Base-by-base conservation (phyloP, 768 basidiomycete genomes). In the Serendipita indica region DNA sequence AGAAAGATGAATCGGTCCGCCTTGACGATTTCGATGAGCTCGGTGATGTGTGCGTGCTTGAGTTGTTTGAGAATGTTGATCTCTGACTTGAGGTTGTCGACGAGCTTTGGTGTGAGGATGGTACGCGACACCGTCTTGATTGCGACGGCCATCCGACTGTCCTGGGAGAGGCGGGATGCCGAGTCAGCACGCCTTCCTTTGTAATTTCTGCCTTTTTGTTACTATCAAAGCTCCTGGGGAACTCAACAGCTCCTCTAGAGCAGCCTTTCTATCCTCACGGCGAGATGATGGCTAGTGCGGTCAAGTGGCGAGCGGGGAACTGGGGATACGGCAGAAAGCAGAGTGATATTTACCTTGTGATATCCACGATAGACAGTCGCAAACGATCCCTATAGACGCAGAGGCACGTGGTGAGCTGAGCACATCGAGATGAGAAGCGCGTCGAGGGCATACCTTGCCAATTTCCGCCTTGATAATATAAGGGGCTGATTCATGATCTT, bases 31-130 rank as follows among this genome's bases (percentile, higher is more conserved):
- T 97, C 91, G 57, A 92, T 81, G 27, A 99, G 75, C 63, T 82
- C 83, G 5, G 96, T 97, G 57, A 99, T 88, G 72, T 98, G 91
- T 39, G 87, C 76, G 70, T 99, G 92, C 3, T 84, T 87, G 56
- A 97, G 79, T 1, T 84, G 83, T 74, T 97, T 98, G 65, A 98
- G 80, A 62, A 99, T 97, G 62, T 90, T 83, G 60, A 98, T 97
- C 76, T 99, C 96, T 65, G 87, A 88, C 69, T 96, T 90, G n/a
- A 98, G 80, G 68, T 97, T 98, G 73, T 98, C 93, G 60, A 97
- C 82, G 16, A 97, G 79, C 72, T 97, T 99, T 13, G 87, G 75
- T 33, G 84, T 91, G 34, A 99, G 79, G 64, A 83, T 89, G 66
- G 86, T 81, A 57, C 85, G 81, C 60, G 86, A 84, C 58, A 99